phyloP scores from a whole-genome alignment of 2,329 filamentous ascomycete species.

The Paraphaeosphaeria minitans region DNA sequence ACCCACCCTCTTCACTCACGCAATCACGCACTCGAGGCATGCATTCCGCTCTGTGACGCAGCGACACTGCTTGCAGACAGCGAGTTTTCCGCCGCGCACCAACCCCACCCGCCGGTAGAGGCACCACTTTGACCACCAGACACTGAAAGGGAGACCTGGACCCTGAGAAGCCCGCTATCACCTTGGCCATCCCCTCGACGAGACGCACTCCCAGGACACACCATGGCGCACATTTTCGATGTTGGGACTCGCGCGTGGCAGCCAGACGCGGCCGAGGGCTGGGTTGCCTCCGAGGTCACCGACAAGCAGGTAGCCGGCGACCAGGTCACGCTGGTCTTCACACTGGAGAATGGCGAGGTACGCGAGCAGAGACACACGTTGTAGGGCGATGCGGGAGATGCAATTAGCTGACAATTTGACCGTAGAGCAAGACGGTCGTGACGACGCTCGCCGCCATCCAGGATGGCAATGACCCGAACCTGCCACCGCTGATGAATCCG shows the following conservation, averaged over 20 bases:
- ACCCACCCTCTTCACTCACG: conserved; percentile 5
- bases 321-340: conserved; percentile 86
- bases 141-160: conserved; percentile 33
- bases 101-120: conserved; percentile 15
- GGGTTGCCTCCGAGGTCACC: conserved; percentile 93
- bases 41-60: conserved; percentile 37
- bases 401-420: conserved; percentile 22
- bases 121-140: conserved; percentile 24
- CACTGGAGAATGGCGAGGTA: conserved; percentile 92
- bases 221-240: conserved; percentile 93
- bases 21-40: conserved; percentile 21
- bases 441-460: conserved; percentile 77
- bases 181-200: conserved; percentile 22
- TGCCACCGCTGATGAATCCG: conserved; percentile 97
- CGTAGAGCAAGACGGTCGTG: conserved; percentile 77
- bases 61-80: conserved; percentile 30
- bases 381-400: neutral
- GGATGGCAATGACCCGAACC: conserved; percentile 73
- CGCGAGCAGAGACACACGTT: conserved; percentile 10
- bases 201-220: conserved; percentile 31
- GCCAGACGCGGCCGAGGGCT: conserved; percentile 93
- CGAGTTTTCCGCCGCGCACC: conserved; percentile 10
- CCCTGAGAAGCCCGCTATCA: conserved; percentile 28
- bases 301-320: conserved; percentile 83
- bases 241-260: conserved; percentile 98